Evolutionary conservation across 129 eudicot species (phyloP), one percentile per base, ranked within the genome.

Genomic region (Cynara cardunculus): DNA sequence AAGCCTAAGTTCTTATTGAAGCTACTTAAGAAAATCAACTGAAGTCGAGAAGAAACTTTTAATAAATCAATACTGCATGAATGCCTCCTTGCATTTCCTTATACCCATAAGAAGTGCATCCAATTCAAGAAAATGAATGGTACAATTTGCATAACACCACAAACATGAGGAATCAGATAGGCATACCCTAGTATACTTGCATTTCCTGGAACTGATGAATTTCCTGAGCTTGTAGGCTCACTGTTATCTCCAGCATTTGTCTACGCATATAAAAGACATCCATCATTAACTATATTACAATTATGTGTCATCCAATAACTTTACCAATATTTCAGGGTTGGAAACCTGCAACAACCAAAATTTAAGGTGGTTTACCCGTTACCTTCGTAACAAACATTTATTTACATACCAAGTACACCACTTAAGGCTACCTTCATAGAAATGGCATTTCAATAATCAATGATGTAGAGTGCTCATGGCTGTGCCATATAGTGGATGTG

Each of bases 131-230:
- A 69, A 64, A 6, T 39, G 59, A 69, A 61, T 53, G 44, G 59
- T 49, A 69, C 25, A 49, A 69, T 21, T 59, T 21, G n/a, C 44
- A 64, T 32, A 53, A 8, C 71, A 80, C 28, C 39, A 34, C 41
- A 26, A 46, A 53, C 56, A 75, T 26, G 26, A 35, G 56, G 31
- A 69, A 65, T 70, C 7, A 80, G 16, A 72, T 21, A 49, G 31
- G 75, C 95, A 59, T 86, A 94, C 98, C 98, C 98, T 79, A 91
- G 95, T 80, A 94, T 82, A 89, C 98, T 84, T 77, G 96, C 86
- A 87, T 91, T 91, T 85, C 92, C 97, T 61, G 90, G 86, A 59
- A 86, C 61, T 24, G 91, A 84, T 77, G 90, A 72, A 46, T 76
- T 85, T 80, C 91, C 92, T 64, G 84, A 78, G 82, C 80, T 88